Percentiles rank a stretch among this genome's conserved stretches.
Conservation (phyloP, 164 flowering plant species). For the Macadamia integrifolia region DNA sequence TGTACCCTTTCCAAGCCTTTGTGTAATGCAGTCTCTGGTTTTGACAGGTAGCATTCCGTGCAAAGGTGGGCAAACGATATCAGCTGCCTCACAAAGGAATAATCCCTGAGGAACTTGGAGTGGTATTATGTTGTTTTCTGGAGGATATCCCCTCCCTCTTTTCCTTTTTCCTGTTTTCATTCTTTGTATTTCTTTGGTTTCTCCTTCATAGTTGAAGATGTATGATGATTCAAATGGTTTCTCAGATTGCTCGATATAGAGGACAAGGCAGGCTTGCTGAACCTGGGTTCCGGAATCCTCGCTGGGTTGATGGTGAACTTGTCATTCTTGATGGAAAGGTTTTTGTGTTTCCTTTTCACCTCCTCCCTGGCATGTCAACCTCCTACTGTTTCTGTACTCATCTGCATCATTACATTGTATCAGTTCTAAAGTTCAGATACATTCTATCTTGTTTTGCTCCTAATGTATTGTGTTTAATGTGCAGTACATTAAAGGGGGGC, state of each 20-base stretch:
- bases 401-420: background rate
- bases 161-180: background rate
- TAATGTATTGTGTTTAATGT: conserved; percentile 2
- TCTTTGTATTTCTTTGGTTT: background rate
- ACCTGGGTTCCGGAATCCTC: conserved; percentile 80
- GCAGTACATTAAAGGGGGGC: conserved; percentile 93
- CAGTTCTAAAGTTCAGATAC: background rate
- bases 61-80: conserved; percentile 85
- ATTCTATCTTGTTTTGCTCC: background rate
- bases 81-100: conserved; percentile 93
- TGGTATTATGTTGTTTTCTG: conserved; percentile 39
- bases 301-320: conserved; percentile 99
- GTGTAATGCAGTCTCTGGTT: background rate
- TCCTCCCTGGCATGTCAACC: no score
- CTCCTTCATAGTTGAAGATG: conserved; percentile 1
- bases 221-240: conserved; percentile 12
- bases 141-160: background rate
- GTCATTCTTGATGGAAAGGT: conserved; percentile 97
- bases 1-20: no score
- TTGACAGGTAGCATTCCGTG: conserved; percentile 92
- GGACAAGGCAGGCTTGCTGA: conserved; percentile 97
- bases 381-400: background rate
- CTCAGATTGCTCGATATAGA: conserved; percentile 89
- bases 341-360: background rate
- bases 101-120: conserved; percentile 96